These are phyloP conservation scores for Galerina marginata DNA, from an alignment of 768 basidiomycete genomes.

Conservation along the genomic window DNA sequence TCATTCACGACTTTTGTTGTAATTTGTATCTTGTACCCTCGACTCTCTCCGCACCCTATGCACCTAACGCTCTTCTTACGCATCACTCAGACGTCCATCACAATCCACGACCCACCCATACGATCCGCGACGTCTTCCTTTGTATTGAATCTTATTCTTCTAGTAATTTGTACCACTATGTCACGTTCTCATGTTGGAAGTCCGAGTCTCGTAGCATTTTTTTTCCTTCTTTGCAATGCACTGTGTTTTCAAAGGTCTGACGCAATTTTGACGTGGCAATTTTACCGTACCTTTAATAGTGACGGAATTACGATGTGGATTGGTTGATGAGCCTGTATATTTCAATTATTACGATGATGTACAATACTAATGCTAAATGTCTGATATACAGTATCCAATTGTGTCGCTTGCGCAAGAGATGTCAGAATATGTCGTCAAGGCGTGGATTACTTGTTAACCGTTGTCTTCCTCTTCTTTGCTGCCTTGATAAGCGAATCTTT, in stretches of 20 bases:
- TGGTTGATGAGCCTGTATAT: background rate
- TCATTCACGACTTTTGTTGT: slow-evolving; percentile 11
- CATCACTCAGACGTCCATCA: background rate
- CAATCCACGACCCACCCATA: slow-evolving; percentile 1
- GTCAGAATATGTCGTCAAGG: background rate
- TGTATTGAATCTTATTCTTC: slow-evolving; percentile 10
- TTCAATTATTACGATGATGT: slow-evolving; percentile 5
- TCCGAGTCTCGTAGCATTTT: background rate
- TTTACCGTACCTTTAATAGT: background rate
- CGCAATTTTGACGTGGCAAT: no score
- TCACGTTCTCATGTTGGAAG: slow-evolving; percentile 1
- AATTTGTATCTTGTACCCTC: slow-evolving; percentile 3
- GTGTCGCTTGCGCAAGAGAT: background rate
- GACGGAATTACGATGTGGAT: no score
- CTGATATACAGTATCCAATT: background rate
- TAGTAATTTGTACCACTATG: slow-evolving; percentile 7
- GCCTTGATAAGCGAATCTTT: slow-evolving; percentile 67
- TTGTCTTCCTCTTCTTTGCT: slow-evolving; percentile 49
- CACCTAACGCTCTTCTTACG: background rate
- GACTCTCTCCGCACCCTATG: background rate
- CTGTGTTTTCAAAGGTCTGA: background rate
- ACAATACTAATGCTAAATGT: slow-evolving; percentile 1
- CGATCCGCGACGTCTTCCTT: slow-evolving; percentile 2
- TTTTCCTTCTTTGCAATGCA: background rate
- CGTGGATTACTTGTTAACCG: slow-evolving; percentile 21